Conservation (phyloP, 495 filamentous ascomycete species). For the Lepidopterella palustris region DNA sequence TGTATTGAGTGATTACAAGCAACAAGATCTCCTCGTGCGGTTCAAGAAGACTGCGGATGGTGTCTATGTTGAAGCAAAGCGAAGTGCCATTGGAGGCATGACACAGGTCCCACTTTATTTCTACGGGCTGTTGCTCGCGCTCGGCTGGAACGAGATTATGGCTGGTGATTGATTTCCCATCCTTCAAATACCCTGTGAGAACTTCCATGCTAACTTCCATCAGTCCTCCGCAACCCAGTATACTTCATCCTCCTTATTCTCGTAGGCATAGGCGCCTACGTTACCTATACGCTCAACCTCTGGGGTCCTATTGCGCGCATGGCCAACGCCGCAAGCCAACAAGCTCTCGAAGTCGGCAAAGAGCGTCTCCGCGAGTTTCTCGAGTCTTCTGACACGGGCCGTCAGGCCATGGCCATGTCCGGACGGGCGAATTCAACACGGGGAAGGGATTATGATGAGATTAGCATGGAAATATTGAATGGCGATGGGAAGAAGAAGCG, state of each 20-base stretch:
- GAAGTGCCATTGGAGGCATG: slow-evolving; percentile 90
- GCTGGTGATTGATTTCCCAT: slow-evolving; percentile 54
- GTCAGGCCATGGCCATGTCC: slow-evolving; percentile 69
- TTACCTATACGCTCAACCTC: slow-evolving; percentile 87
- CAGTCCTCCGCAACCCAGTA: slow-evolving; percentile 85
- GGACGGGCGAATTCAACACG: slow-evolving; percentile 4
- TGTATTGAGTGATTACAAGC: slow-evolving; percentile 79
- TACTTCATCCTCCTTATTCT: slow-evolving; percentile 87
- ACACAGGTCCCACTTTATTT: slow-evolving; percentile 93
- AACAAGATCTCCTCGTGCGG: slow-evolving; percentile 80
- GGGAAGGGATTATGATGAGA: slow-evolving; percentile 38
- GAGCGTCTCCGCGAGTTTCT: slow-evolving; percentile 81
- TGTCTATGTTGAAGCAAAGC: slow-evolving; percentile 94
- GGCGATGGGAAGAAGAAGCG: slow-evolving; percentile 51
- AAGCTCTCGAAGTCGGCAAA: slow-evolving; percentile 84
- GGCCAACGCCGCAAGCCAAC: slow-evolving; percentile 77
- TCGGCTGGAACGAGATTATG: slow-evolving; percentile 96
- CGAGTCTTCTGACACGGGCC: slow-evolving; percentile 68
- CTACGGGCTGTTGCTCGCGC: slow-evolving; percentile 76
- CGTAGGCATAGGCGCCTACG: slow-evolving; percentile 65
- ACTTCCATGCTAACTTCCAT: slow-evolving; percentile 34
- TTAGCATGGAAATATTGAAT: slow-evolving; percentile 55
- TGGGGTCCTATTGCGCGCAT: slow-evolving; percentile 95
- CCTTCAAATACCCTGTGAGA: background rate
- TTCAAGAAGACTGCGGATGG: slow-evolving; percentile 98